A percentile compares a stretch with the other conserved stretches of the same genome.
Conservation (phyloP, 2,329 filamentous ascomycete genomes). For the Fulvia fulva region DNA sequence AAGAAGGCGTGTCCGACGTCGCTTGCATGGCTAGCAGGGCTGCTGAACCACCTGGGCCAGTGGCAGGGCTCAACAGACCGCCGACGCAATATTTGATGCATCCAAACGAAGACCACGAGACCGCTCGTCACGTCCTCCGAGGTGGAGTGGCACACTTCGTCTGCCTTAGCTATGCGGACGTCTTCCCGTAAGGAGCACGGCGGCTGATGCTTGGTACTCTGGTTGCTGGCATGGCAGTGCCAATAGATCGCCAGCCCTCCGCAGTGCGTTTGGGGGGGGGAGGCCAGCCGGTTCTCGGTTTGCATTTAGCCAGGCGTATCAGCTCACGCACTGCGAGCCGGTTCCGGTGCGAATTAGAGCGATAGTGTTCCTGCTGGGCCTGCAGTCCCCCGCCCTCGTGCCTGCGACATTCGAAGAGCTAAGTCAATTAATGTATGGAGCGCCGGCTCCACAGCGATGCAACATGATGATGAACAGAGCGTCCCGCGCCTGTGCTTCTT, state of each 20-base stretch:
- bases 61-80: not conserved
- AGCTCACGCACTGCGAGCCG: not conserved
- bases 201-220: not conserved
- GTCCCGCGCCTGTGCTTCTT: slow-evolving; percentile 6
- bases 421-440: slow-evolving; percentile 15
- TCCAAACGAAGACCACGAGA: not conserved
- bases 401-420: slow-evolving; percentile 12
- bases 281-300: not conserved
- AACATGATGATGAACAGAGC: slow-evolving; percentile 10
- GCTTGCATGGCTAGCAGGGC: slow-evolving; percentile 8
- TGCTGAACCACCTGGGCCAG: not conserved
- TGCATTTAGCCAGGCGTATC: slow-evolving; percentile 1
- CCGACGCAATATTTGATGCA: not conserved
- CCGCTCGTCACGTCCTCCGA: not conserved
- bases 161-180: not conserved
- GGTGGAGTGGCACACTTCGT: not conserved
- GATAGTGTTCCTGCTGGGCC: slow-evolving; percentile 3
- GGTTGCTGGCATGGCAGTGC: not conserved
- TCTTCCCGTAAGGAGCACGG: not conserved
- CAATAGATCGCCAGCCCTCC: not conserved
- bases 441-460: slow-evolving; percentile 20
- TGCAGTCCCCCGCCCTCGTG: slow-evolving; percentile 14
- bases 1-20: slow-evolving; percentile 9
- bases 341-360: not conserved
- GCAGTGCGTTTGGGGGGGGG: too few species aligned